Percentiles rank a stretch among this genome's conserved stretches.
Conservation (phyloP, 768 basidiomycete species). For the Fomitopsis pulvina region DNA sequence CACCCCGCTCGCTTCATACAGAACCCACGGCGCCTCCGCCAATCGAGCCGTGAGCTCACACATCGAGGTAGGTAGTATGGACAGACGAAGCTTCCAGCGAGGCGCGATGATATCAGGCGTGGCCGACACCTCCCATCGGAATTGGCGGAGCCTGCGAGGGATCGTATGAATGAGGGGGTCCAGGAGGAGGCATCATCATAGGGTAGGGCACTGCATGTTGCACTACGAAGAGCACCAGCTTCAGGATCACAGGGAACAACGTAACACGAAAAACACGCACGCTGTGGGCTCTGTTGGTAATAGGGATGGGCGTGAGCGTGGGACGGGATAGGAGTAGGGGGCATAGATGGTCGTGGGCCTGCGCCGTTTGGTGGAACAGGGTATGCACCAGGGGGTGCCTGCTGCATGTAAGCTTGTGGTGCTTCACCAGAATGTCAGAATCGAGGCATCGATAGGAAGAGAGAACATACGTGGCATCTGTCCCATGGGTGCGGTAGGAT, state of each 20-base stretch:
- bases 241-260: conserved; percentile 11
- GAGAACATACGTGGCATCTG: conserved; percentile 78
- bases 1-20: not conserved
- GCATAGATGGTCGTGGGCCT: conserved; percentile 81
- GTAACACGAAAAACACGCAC: conserved; percentile 37
- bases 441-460: not conserved
- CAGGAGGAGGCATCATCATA: conserved; percentile 89
- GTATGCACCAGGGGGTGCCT: conserved; percentile 64
- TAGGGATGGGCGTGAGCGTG: conserved; percentile 86
- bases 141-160: conserved; percentile 62
- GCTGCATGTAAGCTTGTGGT: conserved; percentile 74
- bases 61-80: not conserved
- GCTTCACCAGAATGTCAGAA: conserved; percentile 28
- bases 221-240: conserved; percentile 37
- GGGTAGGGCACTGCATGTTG: conserved; percentile 82
- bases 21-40: not conserved
- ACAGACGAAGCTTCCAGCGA: not conserved
- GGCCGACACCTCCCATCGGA: conserved; percentile 66
- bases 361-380: conserved; percentile 74
- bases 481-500: conserved; percentile 72
- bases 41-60: not conserved
- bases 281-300: conserved; percentile 85
- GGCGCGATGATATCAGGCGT: conserved; percentile 28
- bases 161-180: conserved; percentile 70
- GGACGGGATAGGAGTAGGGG: conserved; percentile 83